phyloP scores from a whole-genome alignment of 1,284 basidiomycete genomes.

The Boletus mariae region DNA sequence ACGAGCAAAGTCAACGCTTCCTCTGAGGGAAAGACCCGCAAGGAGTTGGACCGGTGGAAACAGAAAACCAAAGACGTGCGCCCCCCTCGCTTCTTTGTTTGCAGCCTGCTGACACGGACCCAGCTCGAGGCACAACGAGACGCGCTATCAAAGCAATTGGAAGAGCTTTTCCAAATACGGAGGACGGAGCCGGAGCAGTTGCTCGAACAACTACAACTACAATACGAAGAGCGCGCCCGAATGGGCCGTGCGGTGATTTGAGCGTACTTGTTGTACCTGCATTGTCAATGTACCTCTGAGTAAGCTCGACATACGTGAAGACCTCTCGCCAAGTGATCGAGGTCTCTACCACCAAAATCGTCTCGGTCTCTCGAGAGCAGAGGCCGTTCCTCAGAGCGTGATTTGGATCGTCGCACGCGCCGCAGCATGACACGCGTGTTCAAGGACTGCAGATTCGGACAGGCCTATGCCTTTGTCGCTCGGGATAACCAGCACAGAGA shows the following conservation, averaged over 20 bases:
- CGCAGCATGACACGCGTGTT: no score
- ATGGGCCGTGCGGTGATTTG: accelerated
- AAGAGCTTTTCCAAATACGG: slow-evolving; percentile 54
- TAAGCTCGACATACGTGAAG: no score
- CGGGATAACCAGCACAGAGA: no score
- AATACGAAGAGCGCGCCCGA: slow-evolving; percentile 48
- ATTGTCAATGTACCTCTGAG: no score
- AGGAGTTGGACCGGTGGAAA: slow-evolving; percentile 33
- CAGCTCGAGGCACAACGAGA: slow-evolving; percentile 47
- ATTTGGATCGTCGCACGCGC: no score
- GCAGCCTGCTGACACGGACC: slow-evolving; percentile 2
- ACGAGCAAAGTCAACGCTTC: slow-evolving; percentile 11
- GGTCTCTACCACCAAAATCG: no score
- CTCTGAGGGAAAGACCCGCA: slow-evolving; percentile 15
- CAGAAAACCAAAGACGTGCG: slow-evolving; percentile 28
- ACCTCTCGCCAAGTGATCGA: no score
- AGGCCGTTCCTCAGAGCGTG: no score
- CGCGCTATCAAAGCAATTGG: slow-evolving; percentile 48
- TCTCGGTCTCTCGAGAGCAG: no score
- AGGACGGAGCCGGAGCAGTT: slow-evolving; percentile 60
- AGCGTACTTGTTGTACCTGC: no score
- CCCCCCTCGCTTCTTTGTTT: not conserved
- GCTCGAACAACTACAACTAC: slow-evolving; percentile 43
- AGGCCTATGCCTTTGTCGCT: no score
- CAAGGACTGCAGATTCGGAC: no score